Base-by-base conservation (phyloP, 306 rosid species). In the Citrullus colocynthis region DNA sequence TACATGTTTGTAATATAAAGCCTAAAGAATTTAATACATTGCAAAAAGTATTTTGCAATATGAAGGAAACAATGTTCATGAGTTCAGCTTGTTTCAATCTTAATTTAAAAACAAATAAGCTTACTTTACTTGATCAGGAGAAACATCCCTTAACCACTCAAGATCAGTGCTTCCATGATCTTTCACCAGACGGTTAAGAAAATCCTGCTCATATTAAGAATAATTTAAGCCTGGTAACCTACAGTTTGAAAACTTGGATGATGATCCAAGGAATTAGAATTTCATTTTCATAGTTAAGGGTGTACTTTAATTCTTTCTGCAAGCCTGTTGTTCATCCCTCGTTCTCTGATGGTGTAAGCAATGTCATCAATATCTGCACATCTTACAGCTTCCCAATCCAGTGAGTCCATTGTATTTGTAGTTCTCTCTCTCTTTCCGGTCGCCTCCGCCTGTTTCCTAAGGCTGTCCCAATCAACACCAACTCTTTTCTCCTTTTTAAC, bases 81-180 rank as follows among this genome's bases (percentile, higher is more conserved):
- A 4, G 74, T 34, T 28, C 41, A 55, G 9, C 16, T 17, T 39
- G 16, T 42, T 81, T 28, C 42, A 20, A 8, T 20, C 6, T 58
- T 32, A 37, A 36, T 45, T 7, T 14, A 61, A 49, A 63, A 58
- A 44, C 34, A 57, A 58, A 55, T 64, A 28, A 45, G 52, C 87
- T 74, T 83, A 85, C 88, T 81, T 77, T 41, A 58, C 94, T 78
- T 81, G 65, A 10, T 75, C 48, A 14, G 90, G 84, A 3, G 96
- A 89, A 52, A 84, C 87, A 75, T 88, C 6, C 83, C 96, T 83
- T 64, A 93, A 67, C 97, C 97, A 93, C 75, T 93, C 97, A 11
- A 91, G 87, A 81, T 91, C 88, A 18, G 80, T 1, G 45, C 49
- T 83, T 72, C 82, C 87, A 76, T 90, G 84, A 17, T 80, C 74